phyloP scores from a whole-genome alignment of 139 green algal genomes.

The Chloropicon primus region DNA sequence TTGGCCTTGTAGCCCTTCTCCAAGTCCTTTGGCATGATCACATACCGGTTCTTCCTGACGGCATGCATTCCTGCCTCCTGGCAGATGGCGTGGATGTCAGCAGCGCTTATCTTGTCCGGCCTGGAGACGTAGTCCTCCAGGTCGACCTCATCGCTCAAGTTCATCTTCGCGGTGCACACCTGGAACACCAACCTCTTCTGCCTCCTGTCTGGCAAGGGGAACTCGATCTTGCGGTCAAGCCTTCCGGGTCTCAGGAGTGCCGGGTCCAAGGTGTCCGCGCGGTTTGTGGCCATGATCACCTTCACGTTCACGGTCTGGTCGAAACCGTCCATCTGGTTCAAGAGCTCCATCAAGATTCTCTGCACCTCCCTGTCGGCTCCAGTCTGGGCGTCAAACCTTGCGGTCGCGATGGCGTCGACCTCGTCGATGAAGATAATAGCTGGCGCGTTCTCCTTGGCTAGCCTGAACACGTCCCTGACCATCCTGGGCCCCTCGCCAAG shows the following conservation, averaged over 20 bases:
- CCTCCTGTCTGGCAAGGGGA: constrained; percentile 87
- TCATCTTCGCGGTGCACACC: constrained; percentile 96
- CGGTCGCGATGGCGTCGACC: constrained; percentile 91
- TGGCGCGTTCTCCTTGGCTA: constrained; percentile 95
- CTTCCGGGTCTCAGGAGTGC: constrained; percentile 89
- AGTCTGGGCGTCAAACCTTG: constrained; percentile 94
- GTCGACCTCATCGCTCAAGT: constrained; percentile 94
- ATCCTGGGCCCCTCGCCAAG: constrained; percentile 94
- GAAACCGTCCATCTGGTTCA: constrained; percentile 98
- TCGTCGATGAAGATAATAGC: constrained; percentile 98
- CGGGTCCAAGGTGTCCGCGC: constrained; percentile 92
- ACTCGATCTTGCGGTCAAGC: constrained; percentile 99
- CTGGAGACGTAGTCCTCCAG: constrained; percentile 94
- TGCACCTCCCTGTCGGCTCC: constrained; percentile 93
- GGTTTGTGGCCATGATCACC: constrained; percentile 99
- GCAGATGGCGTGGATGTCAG: constrained; percentile 78
- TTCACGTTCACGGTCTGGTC: constrained; percentile 84
- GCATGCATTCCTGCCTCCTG: constrained; percentile 86
- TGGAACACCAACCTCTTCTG: constrained; percentile 99
- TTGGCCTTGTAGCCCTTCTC: constrained; percentile 97
- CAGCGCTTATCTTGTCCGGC: constrained; percentile 95
- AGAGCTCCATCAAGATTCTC: constrained; percentile 98
- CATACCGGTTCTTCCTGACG: constrained; percentile 93
- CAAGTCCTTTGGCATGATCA: constrained; percentile 98
- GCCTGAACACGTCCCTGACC: constrained; percentile 95